Conservation (phyloP, 2,329 filamentous ascomycete genomes). For the Zymoseptoria brevis region DNA sequence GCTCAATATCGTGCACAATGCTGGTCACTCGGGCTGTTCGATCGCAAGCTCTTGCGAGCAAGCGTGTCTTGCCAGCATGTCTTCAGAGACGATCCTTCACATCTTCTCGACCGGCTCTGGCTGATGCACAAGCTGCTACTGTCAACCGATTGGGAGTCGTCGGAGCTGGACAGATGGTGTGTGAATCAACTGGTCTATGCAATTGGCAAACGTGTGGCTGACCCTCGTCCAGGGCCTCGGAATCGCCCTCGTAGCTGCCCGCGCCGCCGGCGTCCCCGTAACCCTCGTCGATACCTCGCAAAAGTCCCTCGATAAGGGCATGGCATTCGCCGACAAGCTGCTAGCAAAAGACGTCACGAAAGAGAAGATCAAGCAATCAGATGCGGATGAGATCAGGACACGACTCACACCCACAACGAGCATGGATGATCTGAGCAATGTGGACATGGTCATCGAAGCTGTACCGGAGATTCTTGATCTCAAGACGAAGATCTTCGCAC, state of each 20-base stretch:
- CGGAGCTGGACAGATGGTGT: conserved; percentile 86
- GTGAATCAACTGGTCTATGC: too few species aligned
- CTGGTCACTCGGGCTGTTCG: background rate
- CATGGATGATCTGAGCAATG: conserved; percentile 68
- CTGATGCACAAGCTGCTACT: conserved; percentile 55
- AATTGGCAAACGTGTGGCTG: too few species aligned
- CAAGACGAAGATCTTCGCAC: conserved; percentile 79
- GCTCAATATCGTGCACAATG: background rate
- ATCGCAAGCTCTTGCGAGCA: background rate
- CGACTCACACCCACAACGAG: conserved; percentile 63
- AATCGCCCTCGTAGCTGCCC: conserved; percentile 88
- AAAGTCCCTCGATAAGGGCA: conserved; percentile 75
- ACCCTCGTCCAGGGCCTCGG: conserved; percentile 63
- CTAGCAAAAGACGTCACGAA: conserved; percentile 89
- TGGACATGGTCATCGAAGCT: conserved; percentile 96
- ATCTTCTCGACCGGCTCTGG: conserved; percentile 41
- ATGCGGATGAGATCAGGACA: conserved; percentile 64
- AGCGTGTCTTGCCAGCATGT: conserved; percentile 2
- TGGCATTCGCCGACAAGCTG: conserved; percentile 90
- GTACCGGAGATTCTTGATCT: conserved; percentile 75
- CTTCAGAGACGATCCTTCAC: conserved; percentile 51
- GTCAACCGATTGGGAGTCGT: conserved; percentile 86
- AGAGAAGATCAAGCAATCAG: conserved; percentile 70
- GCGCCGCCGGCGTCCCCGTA: conserved; percentile 74
- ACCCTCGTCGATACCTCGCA: conserved; percentile 78